Evolutionary conservation across 2,329 filamentous ascomycete species (phyloP), one percentile per base, ranked within the genome.

Genomic region (Pestalotiopsis sp.): DNA sequence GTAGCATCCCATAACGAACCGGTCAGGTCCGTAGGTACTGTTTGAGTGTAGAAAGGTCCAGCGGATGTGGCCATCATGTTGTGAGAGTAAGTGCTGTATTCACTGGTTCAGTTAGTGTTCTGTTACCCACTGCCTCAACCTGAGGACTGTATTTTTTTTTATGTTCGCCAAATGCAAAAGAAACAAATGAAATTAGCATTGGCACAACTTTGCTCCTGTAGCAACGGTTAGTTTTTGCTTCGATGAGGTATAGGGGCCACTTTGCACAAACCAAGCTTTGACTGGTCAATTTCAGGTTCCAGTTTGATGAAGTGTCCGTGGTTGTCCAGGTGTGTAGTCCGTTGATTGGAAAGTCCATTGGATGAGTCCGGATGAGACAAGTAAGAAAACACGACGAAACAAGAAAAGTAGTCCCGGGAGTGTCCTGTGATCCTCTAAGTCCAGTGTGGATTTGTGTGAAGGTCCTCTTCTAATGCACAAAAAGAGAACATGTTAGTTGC

Each of bases 171-270:
- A 76, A 77, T 72, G 69, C 71, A 74, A 75, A 73, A 74, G 74
- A 73, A 69, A 74, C 73, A 76, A 77, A 78, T 70, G 75, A 77
- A 75, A 76, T 70, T 73, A 77, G 69, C 72, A 77, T 79, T 75
- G 81, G 79, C 75, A 85, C 87, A 89, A 86, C 87, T 88, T 88
- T 88, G 87, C 84, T 80, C 81, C 86, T 88, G 76, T 73, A 70
- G 23, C 36, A 67, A 52, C 71, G 75, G 76, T 83, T 81, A 84
- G 81, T 79, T 68, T 67, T 68, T 66, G 64, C 57, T 70, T 71
- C 62, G 64, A 59, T 38, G 17, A 57, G 63, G 64, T 68, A 68
- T 36, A 60, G 62, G 74, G 71, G 75, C 71, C 72, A 74, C 71
- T 70, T 66, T 74, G 75, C 76, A 83, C 82, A 82, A 72, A 84